A percentile compares a stretch with the other conserved stretches of the same genome.
These are phyloP conservation scores for Ascochyta lentis DNA, from an alignment of 2,329 filamentous ascomycete genomes.

Conservation along the genomic window DNA sequence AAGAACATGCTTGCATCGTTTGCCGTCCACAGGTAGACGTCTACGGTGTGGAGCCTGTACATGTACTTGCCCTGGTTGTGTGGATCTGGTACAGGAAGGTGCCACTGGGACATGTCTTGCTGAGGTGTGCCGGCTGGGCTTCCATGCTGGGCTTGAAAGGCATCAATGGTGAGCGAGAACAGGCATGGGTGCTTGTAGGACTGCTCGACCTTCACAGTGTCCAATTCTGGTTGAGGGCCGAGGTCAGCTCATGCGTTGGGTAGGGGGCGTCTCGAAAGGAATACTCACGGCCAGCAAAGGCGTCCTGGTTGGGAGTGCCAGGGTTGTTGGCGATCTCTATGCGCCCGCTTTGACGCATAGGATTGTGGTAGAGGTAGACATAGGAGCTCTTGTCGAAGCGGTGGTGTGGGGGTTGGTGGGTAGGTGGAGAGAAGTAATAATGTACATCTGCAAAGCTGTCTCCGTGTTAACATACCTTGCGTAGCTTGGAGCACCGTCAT, in stretches of 20 bases:
- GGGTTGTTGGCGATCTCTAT: constrained; percentile 79
- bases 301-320: constrained; percentile 78
- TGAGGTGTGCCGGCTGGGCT: constrained; percentile 45
- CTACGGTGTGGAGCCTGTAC: constrained; percentile 76
- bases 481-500: background rate
- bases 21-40: constrained; percentile 81
- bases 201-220: constrained; percentile 69
- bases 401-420: constrained; percentile 73
- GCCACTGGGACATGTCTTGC: constrained; percentile 68
- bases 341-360: constrained; percentile 69
- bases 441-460: constrained; percentile 77
- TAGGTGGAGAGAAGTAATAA: constrained; percentile 76
- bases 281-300: constrained; percentile 75
- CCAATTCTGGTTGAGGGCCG: constrained; percentile 61
- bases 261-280: background rate
- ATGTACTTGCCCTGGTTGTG: constrained; percentile 79
- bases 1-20: constrained; percentile 74
- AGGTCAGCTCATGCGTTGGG: constrained; percentile 26
- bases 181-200: constrained; percentile 77
- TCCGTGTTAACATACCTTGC: constrained; percentile 18
- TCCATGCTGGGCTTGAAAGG: constrained; percentile 38
- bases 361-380: constrained; percentile 80
- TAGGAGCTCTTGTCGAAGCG: constrained; percentile 82
- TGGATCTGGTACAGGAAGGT: constrained; percentile 74
- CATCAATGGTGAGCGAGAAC: constrained; percentile 70